Base-by-base conservation (phyloP, 2,329 filamentous ascomycete genomes). In the Aspergillus quadricinctus region DNA sequence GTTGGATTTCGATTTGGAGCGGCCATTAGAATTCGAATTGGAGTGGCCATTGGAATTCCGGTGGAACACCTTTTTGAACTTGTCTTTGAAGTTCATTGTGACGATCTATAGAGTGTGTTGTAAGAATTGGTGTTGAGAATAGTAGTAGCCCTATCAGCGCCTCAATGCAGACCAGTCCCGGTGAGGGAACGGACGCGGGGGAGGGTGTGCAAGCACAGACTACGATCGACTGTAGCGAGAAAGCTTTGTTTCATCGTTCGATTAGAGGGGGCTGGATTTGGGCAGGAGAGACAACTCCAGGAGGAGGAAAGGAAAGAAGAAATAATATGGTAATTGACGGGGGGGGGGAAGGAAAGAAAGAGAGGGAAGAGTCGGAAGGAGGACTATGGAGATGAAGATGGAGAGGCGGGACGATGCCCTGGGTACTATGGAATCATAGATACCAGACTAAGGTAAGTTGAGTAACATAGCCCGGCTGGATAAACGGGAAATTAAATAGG, bases 21-120 rank as follows among this genome's bases (percentile, higher is more conserved):
- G 10, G 29, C 63, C 65, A 37, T 65, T 63, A 52, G 60, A 50
- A 54, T 62, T 62, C 58, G 63, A 28, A 41, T 60, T 35, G 43
- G 57, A 43, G 53, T 50, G 50, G 51, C 56, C 60, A 52, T 64
- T 57, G 17, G 64, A 64, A 35, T 62, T 56, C 54, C 72, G 66
- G 56, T 66, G 68, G 59, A 76, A 72, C 31, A 73, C 72, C 57
- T 65, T 65, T 57, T 64, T 69, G 57, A 77, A 66, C 56, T 62
- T 72, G 27, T 74, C 72, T 21, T 73, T 72, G 55, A 77, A 66
- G 46, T 68, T 66, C 74, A 77, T 77, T 17, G 46, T 65, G 66
- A 50, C 48, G 14, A 37, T 7, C 35, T 6, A 31, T 10, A 49
- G 14, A n/a, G 49, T 10, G 27, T 19, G 23, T 35, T 49, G 53